Base-by-base conservation (phyloP, 164 flowering plant genomes). In the Annona squamosa region DNA sequence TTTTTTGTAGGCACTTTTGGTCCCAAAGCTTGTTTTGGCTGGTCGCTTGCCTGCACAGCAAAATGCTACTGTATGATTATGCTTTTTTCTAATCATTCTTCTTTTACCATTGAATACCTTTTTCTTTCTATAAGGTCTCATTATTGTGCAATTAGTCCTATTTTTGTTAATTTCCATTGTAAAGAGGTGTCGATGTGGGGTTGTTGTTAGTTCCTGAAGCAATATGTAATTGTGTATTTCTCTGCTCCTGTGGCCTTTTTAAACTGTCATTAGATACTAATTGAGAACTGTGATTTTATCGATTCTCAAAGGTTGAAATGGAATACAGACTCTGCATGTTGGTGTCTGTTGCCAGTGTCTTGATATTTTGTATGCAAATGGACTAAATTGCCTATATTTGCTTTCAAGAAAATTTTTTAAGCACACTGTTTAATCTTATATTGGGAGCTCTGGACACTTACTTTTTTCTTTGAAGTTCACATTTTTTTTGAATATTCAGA, bases 31-130 rank as follows among this genome's bases (percentile, higher is more conserved):
- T 81, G 90, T 89, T 75, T 79, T 95, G 84, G 97, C 97, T 18
- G 99, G 99, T 81, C 92, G 93, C 77, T 84, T 95, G 85, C 98
- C 97, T 72, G 91, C 98, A 66, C 99, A 95, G 74, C 98, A 95
- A 77, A 95, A 93, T 89, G 99, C 99, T 77, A 95, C 89, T 71
- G 99, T 95, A 89, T 73, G 98, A 76, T 73, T 69, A 19, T 69
- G 5, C 37, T 63, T 56, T 56, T 66, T 65, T 61, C n/a, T 61
- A 13, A 10, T 52, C 9, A 52, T 52, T 2, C 13, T 52, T 10
- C 59, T 52, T 10, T 10, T 52, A 16, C 59, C 59, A 6, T 64
- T 41, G 10, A 6, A 37, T 5, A 13, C 47, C 43, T 66, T 42
- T 12, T 17, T 66, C 10, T 26, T 44, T 41, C 46, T 66, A 16